These are phyloP conservation scores for Neoascochyta sp. DNA, from an alignment of 2,329 filamentous ascomycete genomes.

Conservation along the genomic window DNA sequence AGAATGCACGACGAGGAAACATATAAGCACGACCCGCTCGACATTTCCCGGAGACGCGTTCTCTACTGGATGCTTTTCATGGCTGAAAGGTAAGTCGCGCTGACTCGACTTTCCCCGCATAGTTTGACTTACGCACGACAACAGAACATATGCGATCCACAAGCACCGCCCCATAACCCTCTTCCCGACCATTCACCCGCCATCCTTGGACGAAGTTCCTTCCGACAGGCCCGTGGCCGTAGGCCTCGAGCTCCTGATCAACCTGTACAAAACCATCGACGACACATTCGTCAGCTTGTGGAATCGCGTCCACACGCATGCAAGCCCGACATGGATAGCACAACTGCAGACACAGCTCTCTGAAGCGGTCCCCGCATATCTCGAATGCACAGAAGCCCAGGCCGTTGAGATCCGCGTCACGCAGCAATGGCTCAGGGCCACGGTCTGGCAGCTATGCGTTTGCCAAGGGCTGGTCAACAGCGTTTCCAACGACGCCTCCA, in stretches of 20 bases:
- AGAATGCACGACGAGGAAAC: slow-evolving; percentile 57
- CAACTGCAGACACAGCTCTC: slow-evolving; percentile 51
- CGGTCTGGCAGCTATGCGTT: slow-evolving; percentile 70
- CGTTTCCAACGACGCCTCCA: slow-evolving; percentile 54
- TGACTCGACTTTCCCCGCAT: no score
- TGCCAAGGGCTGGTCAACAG: slow-evolving; percentile 62
- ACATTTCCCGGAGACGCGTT: slow-evolving; percentile 53
- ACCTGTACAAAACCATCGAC: slow-evolving; percentile 60
- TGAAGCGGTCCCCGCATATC: slow-evolving; percentile 53
- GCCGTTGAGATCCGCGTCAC: slow-evolving; percentile 66
- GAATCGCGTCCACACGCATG: slow-evolving; percentile 55
- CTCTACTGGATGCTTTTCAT: slow-evolving; percentile 63
- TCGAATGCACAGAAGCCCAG: slow-evolving; percentile 61
- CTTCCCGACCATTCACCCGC: slow-evolving; percentile 56
- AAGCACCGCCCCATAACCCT: slow-evolving; percentile 61
- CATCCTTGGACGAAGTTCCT: slow-evolving; percentile 48
- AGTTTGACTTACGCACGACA: no score
- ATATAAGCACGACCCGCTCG: slow-evolving; percentile 51
- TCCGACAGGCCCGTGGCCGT: slow-evolving; percentile 54
- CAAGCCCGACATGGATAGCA: slow-evolving; percentile 46
- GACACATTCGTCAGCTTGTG: slow-evolving; percentile 61
- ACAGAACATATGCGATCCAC: slow-evolving; percentile 60
- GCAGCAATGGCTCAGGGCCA: slow-evolving; percentile 66
- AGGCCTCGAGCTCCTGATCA: slow-evolving; percentile 59
- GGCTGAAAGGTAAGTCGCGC: slow-evolving; percentile 51